phyloP scores from a whole-genome alignment of 129 eudicot species.

The Flaveria ramosissima region DNA sequence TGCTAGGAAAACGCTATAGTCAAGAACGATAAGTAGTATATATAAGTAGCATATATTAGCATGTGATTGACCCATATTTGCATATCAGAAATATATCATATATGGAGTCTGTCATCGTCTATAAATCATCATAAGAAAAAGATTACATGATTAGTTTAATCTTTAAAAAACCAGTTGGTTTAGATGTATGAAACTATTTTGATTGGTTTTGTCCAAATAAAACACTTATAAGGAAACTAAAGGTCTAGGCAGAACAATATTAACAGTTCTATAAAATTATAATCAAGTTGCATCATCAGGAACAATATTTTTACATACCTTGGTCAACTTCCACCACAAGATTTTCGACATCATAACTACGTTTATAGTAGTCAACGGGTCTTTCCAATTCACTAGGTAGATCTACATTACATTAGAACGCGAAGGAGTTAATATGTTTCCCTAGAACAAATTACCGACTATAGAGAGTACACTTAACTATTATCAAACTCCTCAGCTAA shows the following conservation, averaged over 20 bases:
- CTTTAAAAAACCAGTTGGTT: background rate
- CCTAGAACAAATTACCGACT: background rate
- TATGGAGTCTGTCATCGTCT: too few species aligned
- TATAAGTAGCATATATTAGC: too few species aligned
- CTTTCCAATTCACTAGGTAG: constrained; percentile 14
- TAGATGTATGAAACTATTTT: background rate
- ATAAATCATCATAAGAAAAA: too few species aligned
- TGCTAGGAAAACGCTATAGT: background rate
- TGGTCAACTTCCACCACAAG: background rate
- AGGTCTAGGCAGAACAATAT: background rate
- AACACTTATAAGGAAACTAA: too few species aligned
- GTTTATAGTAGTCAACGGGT: background rate
- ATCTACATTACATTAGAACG: constrained; percentile 10
- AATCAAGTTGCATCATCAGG: background rate
- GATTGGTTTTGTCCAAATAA: background rate
- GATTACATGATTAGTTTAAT: too few species aligned
- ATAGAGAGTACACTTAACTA: background rate
- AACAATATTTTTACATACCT: background rate
- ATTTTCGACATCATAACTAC: constrained; percentile 12
- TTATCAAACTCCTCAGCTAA: too few species aligned
- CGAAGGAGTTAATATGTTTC: background rate
- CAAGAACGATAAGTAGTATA: background rate
- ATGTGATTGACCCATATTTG: too few species aligned
- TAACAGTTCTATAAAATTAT: background rate
- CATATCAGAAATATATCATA: too few species aligned